Evolutionary conservation across 139 green algal genomes (phyloP), one percentile per base, ranked within the genome.

Genomic region (Coelastrella sp.): DNA sequence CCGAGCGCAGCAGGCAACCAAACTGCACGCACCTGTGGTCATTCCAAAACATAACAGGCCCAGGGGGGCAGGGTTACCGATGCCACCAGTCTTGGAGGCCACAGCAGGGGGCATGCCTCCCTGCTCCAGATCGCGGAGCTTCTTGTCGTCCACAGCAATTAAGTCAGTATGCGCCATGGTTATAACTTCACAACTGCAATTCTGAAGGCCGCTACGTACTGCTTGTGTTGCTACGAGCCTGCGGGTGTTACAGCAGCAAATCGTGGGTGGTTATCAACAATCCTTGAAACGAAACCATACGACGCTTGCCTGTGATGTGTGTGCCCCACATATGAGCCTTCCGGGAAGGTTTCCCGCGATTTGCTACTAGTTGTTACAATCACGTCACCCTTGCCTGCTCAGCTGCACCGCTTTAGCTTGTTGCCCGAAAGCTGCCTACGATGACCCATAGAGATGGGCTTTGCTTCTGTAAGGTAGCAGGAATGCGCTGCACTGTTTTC

Each of bases 21-120:
- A 56, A 7, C 84, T 70, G 7, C 7, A 8, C 74, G 6, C 35
- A 85, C 78, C 84, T 61, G 92, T 94, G 4, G 92, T 94, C 92
- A 94, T 92, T 66, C 92, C 92, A 22, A 94, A 94, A 66, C 86
- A 91, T 7, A 94, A 78, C 56, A 94, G 78, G 8, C 92, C 92
- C 7, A 94, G 68, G 4, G 88, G 88, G 11, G 78, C 87, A 14
- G 87, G 87, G 22, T 91, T 91, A 20, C 27, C 87, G 10, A 86
- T 57, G 0, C 78, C 87, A n/a, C n/a, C 27, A 17, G 70, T 7
- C 22, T 59, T 27, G 12, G 72, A 70, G 17, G 57, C 56, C 11
- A 24, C 70, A 89, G 56, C 56, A 60, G 56, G 85, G 4, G 20
- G 19, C 59, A n/a, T 75, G 20, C 27, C 56, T 15, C 85, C 85